Percentiles rank a stretch among this genome's conserved stretches.
Conservation (phyloP, 2,329 filamentous ascomycete species). For the Penicillium sp. region DNA sequence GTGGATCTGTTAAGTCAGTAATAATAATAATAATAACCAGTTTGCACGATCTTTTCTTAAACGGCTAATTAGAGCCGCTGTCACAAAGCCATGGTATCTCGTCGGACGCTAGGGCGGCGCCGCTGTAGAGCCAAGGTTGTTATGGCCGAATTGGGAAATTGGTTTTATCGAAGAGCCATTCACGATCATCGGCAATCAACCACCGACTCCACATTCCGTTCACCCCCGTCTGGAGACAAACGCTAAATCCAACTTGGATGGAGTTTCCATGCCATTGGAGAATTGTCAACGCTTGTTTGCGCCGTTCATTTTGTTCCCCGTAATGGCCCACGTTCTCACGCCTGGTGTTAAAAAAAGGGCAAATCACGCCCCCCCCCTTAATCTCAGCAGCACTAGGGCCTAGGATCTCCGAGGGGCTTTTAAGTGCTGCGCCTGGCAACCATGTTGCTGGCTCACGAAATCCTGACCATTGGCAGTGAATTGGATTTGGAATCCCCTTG, state of each 20-base stretch:
- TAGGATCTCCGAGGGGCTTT: neutral
- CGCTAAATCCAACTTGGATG: neutral
- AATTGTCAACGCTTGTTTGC: neutral
- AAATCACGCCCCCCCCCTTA: neutral
- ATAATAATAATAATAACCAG: neutral
- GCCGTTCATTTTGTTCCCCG: neutral
- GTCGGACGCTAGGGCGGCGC: conserved; percentile 4
- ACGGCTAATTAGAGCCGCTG: neutral
- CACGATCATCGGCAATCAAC: neutral
- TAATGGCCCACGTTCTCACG: neutral
- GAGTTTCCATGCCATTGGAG: neutral
- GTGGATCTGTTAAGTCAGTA: neutral
- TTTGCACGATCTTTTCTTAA: neutral
- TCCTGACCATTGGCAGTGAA: neutral
- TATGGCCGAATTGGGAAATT: neutral
- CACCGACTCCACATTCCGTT: conserved; percentile 12
- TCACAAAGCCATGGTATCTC: neutral
- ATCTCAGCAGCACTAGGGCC: neutral
- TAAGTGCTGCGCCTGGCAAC: neutral
- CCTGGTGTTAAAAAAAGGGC: neutral
- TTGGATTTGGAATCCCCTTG: neutral
- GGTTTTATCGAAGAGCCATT: conserved; percentile 3
- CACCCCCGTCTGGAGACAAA: conserved; percentile 1
- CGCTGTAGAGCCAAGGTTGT: conserved; percentile 2
- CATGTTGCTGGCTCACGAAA: neutral